Percentiles rank a stretch among this genome's conserved stretches.
Evolutionary conservation across 179 eudicot genomes (phyloP).

Genomic region (Actinidia arguta): DNA sequence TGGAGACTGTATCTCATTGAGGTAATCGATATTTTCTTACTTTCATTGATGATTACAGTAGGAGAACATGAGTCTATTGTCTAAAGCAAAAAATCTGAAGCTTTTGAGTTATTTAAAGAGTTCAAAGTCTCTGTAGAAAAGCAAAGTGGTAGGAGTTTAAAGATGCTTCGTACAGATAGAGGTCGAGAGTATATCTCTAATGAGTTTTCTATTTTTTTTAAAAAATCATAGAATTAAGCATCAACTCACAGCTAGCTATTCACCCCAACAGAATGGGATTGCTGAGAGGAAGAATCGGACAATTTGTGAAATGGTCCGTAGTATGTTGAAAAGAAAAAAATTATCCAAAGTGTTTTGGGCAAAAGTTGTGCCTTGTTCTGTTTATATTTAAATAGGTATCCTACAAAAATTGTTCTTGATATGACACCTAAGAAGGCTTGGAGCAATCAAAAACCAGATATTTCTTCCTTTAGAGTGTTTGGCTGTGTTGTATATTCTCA

Average conservation of each 20-base stretch:
- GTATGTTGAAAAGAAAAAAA: conserved; percentile 22
- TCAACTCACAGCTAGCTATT: conserved; percentile 15
- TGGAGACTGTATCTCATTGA: conserved; percentile 7
- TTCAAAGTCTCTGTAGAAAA: conserved; percentile 26
- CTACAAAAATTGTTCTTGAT: too few relatives aligned
- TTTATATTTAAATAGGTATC: too few relatives aligned
- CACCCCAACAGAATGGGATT: conserved; percentile 23
- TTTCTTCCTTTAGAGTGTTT: not conserved
- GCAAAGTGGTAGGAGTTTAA: conserved; percentile 13
- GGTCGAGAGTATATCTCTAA: conserved; percentile 15
- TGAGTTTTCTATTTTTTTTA: conserved; percentile 11
- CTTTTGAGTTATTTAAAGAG: conserved; percentile 16
- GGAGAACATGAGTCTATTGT: conserved; percentile 18
- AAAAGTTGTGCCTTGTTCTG: conserved; percentile 22
- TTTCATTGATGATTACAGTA: conserved; percentile 27
- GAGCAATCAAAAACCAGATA: too few relatives aligned
- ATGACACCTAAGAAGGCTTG: too few relatives aligned
- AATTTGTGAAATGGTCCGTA: conserved; percentile 23
- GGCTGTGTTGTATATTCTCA: not conserved
- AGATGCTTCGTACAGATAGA: conserved; percentile 15
- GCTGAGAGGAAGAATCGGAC: conserved; percentile 18
- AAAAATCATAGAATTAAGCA: conserved; percentile 27
- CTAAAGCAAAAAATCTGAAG: not conserved
- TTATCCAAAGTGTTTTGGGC: conserved; percentile 27
- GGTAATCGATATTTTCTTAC: conserved; percentile 25